Percentiles rank a stretch among this genome's conserved stretches.
Conservation (phyloP, 768 basidiomycete species). For the Termitomyces eurrhizus region DNA sequence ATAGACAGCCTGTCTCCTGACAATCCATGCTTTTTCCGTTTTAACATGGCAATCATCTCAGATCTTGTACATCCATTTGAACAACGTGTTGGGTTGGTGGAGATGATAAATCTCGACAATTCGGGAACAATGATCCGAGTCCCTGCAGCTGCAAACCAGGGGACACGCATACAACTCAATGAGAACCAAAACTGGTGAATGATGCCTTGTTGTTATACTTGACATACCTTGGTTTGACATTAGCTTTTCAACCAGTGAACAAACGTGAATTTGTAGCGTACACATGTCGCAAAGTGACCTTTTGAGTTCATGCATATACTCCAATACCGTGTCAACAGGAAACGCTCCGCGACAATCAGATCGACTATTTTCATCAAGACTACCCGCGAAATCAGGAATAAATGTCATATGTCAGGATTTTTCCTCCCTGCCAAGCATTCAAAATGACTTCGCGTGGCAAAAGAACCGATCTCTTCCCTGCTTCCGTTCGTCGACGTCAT, state of each 20-base stretch:
- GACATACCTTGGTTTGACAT: background rate
- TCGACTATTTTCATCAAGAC: background rate
- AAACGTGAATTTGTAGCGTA: background rate
- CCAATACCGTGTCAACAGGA: background rate
- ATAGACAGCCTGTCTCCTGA: background rate
- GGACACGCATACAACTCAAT: background rate
- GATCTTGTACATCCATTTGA: background rate
- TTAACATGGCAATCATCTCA: background rate
- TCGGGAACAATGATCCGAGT: background rate
- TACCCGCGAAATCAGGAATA: background rate
- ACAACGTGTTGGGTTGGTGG: background rate
- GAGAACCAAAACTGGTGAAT: too few relatives aligned
- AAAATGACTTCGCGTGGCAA: background rate
- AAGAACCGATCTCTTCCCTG: background rate
- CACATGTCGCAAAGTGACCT: background rate
- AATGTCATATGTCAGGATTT: background rate
- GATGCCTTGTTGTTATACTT: background rate
- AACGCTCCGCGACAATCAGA: background rate
- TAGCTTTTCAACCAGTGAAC: background rate
- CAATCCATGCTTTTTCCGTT: background rate
- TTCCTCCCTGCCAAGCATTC: constrained; percentile 3
- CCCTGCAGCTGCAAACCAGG: background rate
- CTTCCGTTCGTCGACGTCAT: constrained; percentile 4
- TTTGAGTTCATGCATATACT: background rate
- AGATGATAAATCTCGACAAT: too few relatives aligned